Base-by-base conservation (phyloP, 2,329 filamentous ascomycete genomes). In the Colletotrichum sp. region DNA sequence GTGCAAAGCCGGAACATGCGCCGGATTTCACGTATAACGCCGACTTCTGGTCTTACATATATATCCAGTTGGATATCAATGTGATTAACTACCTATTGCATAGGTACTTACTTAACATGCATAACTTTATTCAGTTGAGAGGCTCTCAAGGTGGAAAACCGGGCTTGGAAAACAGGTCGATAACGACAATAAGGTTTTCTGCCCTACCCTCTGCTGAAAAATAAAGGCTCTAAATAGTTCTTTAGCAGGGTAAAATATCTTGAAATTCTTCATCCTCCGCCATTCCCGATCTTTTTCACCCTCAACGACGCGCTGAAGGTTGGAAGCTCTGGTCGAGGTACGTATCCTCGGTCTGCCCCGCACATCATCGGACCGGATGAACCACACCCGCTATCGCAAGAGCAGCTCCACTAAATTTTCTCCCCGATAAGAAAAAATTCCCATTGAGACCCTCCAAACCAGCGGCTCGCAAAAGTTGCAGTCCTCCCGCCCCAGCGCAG, bases 401-500 rank as follows among this genome's bases (percentile, higher is more conserved):
- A 13, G n/a, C 8, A 26, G 28, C 34, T 57, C 65, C 66, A 24
- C 64, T 69, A 69, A 28, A 39, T 60, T 75, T 69, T 76, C 13
- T 24, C 13, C 2, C 16, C 72, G 75, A 76, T 76, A 76, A 76
- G 75, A 76, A 76, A 75, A 75, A 76, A 75, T 76, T 76, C 73
- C 75, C 65, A 55, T 62, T 55, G 39, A 67, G 26, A 24, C 39
- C n/a, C 28, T 28, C 34, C 32, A 30, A 52, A 49, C 64, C 39
- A 30, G n/a, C 28, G 60, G 34, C 21, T 26, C n/a, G 4, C 18
- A 32, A 49, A 57, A 69, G 24, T 49, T 32, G 36, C 55, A 71
- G 26, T 30, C 30, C 44, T 13, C 28, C 28, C 15, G 32, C 36
- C 18, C n/a, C 4, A 63, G 52, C 44, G 13, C n/a, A 71, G 28